Conservation (phyloP, 2,329 filamentous ascomycete genomes). For the Fusarium odoratissimum region DNA sequence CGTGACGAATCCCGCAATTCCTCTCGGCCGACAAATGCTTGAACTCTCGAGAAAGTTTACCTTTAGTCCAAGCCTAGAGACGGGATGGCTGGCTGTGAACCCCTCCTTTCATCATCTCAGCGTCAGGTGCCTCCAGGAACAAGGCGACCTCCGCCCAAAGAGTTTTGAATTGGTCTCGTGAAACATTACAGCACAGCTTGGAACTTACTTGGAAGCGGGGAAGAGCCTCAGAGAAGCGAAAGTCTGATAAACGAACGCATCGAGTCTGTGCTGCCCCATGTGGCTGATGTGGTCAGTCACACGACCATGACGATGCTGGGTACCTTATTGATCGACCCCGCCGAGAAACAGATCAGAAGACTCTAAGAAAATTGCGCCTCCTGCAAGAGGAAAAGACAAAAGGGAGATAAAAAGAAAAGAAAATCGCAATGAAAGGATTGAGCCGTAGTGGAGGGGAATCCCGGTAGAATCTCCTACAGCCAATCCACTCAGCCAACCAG, state of each 20-base stretch:
- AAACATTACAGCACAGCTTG: background rate
- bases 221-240: slow-evolving; percentile 17
- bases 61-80: background rate
- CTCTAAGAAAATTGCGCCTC: slow-evolving; percentile 15
- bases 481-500: slow-evolving; percentile 3
- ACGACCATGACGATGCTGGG: slow-evolving; percentile 35
- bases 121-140: slow-evolving; percentile 43
- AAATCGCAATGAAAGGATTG: background rate
- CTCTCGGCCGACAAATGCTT: slow-evolving; percentile 39
- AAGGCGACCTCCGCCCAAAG: slow-evolving; percentile 10
- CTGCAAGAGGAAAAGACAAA: slow-evolving; percentile 27
- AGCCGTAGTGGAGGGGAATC: slow-evolving; percentile 4
- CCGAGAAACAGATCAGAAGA: slow-evolving; percentile 42
- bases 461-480: slow-evolving; percentile 8
- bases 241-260: background rate
- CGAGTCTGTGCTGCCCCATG: slow-evolving; percentile 13
- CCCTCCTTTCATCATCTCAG: slow-evolving; percentile 21
- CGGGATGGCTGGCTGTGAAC: slow-evolving; percentile 33
- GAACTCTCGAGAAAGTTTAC: background rate
- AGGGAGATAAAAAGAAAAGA: slow-evolving; percentile 13
- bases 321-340: slow-evolving; percentile 23
- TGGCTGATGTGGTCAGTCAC: slow-evolving; percentile 43
- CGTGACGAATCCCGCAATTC: slow-evolving; percentile 20
- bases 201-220: slow-evolving; percentile 21
- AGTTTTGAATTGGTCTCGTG: slow-evolving; percentile 18